Evolutionary conservation across 306 rosid genomes (phyloP).

Genomic region (Echinosophora koreensis): DNA sequence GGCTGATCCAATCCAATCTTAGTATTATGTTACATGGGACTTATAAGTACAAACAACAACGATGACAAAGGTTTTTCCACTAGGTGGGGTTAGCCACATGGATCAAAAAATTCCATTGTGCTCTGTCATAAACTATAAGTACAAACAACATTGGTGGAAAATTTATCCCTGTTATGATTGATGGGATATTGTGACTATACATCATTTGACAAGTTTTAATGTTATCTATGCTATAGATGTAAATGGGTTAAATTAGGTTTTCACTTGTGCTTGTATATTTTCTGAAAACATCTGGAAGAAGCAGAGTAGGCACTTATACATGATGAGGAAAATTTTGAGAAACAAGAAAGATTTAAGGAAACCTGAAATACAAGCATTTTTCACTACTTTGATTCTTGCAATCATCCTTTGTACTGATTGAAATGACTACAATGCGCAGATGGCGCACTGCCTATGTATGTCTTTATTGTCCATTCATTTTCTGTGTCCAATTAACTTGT

Average conservation of each 20-base stretch:
- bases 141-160: background rate
- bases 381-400: slow-evolving; percentile 17
- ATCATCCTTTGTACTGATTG: slow-evolving; percentile 6
- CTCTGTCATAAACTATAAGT: background rate
- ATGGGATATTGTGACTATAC: slow-evolving; percentile 15
- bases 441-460: background rate
- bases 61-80: no score
- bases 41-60: no score
- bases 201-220: slow-evolving; percentile 25
- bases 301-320: background rate
- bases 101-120: no score
- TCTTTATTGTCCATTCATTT: background rate
- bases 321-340: background rate
- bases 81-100: no score
- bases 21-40: slow-evolving; percentile 6
- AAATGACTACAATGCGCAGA: slow-evolving; percentile 15
- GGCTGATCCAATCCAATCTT: slow-evolving; percentile 21
- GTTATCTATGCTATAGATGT: background rate
- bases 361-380: background rate
- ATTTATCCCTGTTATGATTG: background rate
- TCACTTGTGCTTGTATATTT: slow-evolving; percentile 14
- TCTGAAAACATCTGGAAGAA: slow-evolving; percentile 19
- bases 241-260: slow-evolving; percentile 7
- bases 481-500: background rate
- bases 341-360: slow-evolving; percentile 22